Evolutionary conservation across 106 monocot species (phyloP).

Genomic region (Apostasia shenzhenica): DNA sequence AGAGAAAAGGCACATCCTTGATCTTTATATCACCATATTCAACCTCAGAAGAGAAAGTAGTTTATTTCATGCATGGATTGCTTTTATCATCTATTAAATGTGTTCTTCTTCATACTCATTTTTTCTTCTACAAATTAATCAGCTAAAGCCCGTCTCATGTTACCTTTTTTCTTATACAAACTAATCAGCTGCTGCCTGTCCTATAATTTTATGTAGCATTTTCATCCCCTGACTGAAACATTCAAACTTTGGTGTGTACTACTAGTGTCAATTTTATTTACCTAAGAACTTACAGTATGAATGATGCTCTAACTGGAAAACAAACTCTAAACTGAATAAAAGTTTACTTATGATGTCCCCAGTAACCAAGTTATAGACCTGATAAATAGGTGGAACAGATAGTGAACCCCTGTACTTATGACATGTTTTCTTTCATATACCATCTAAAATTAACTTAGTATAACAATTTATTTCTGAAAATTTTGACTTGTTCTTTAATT

Average conservation of each 20-base stretch:
- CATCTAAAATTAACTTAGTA: too few species aligned
- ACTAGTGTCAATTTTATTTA: background rate
- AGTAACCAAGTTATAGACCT: background rate
- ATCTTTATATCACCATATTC: background rate
- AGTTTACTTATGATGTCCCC: background rate
- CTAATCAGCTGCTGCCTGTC: background rate
- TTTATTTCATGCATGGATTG: background rate
- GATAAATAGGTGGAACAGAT: background rate
- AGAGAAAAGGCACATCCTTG: slow-evolving; percentile 75
- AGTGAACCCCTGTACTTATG: background rate
- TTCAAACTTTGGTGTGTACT: background rate
- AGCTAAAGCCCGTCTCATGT: background rate
- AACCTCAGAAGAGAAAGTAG: background rate
- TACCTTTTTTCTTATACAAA: background rate
- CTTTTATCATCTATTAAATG: background rate
- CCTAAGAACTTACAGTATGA: too few species aligned
- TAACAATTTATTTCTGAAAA: too few species aligned
- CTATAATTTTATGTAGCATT: too few species aligned
- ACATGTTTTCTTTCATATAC: background rate
- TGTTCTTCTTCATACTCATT: background rate
- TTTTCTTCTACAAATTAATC: background rate
- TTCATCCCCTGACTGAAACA: too few species aligned
- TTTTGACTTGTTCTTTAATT: too few species aligned
- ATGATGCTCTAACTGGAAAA: background rate
- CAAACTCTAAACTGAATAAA: too few species aligned